A percentile compares a stretch with the other conserved stretches of the same genome.
These are phyloP conservation scores for Tetrahymena elliotti DNA, from an alignment of 73 alveolate species.

Conservation along the genomic window DNA sequence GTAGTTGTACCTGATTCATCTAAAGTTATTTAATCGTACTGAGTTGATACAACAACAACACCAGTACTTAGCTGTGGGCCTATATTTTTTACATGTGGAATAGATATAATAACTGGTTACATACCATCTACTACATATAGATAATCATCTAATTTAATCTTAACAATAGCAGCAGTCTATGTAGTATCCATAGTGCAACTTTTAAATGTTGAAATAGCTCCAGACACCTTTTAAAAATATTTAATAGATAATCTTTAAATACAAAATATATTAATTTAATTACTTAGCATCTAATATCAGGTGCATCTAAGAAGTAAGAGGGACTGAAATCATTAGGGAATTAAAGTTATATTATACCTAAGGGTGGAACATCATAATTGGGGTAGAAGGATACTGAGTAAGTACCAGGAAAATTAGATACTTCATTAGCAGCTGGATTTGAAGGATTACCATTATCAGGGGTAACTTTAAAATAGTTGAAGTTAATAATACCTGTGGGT, in stretches of 20 bases:
- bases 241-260: background rate
- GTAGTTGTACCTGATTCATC: slow-evolving; percentile 42
- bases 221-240: slow-evolving; percentile 3
- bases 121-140: slow-evolving; percentile 31
- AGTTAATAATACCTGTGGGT: slow-evolving; percentile 12
- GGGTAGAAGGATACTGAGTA: slow-evolving; percentile 29
- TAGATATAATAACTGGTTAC: slow-evolving; percentile 27
- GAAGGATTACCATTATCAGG: slow-evolving; percentile 46
- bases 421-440: background rate
- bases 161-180: background rate
- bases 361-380: slow-evolving; percentile 8
- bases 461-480: slow-evolving; percentile 15
- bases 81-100: slow-evolving; percentile 20
- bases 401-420: slow-evolving; percentile 12
- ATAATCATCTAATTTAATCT: slow-evolving; percentile 7
- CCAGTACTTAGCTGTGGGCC: slow-evolving; percentile 27
- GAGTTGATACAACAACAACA: slow-evolving; percentile 9
- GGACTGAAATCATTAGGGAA: slow-evolving; percentile 2
- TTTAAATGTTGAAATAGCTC: slow-evolving; percentile 10
- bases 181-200: background rate
- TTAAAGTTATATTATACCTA: background rate
- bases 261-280: background rate
- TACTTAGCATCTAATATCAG: background rate
- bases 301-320: background rate
- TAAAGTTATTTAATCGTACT: slow-evolving; percentile 16